Percentiles rank a stretch among this genome's conserved stretches.
Evolutionary conservation across 345 rosid genomes (phyloP).

Genomic region (Adansonia digitata): DNA sequence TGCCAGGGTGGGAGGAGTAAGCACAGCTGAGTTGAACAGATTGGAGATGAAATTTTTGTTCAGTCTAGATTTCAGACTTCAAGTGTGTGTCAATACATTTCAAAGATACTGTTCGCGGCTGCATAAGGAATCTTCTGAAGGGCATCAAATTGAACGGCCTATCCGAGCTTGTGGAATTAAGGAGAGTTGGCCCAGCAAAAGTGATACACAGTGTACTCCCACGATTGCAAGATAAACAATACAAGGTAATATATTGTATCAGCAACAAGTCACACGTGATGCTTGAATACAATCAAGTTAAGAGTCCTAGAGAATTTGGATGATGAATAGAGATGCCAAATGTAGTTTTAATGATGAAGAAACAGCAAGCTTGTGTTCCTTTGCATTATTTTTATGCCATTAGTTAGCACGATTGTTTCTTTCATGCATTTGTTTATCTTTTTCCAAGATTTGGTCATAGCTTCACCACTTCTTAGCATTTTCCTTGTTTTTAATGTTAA

Average conservation of each 20-base stretch:
- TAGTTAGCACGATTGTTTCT: background rate
- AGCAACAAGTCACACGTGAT: slow-evolving; percentile 11
- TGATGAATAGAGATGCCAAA: slow-evolving; percentile 6
- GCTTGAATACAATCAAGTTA: slow-evolving; percentile 4
- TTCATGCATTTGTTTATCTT: background rate
- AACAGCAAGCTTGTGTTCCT: background rate
- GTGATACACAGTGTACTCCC: slow-evolving; percentile 46
- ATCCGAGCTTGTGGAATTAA: slow-evolving; percentile 48
- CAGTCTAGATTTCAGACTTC: slow-evolving; percentile 74
- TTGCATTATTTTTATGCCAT: background rate
- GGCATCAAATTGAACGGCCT: slow-evolving; percentile 43
- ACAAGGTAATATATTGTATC: slow-evolving; percentile 9
- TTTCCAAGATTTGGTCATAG: too few species aligned
- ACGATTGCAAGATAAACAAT: slow-evolving; percentile 42
- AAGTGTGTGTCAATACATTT: slow-evolving; percentile 62
- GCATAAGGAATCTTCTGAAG: slow-evolving; percentile 51
- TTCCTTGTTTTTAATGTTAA: background rate
- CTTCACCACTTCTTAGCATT: background rate
- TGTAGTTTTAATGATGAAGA: slow-evolving; percentile 7
- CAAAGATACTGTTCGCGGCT: slow-evolving; percentile 49
- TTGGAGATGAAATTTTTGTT: slow-evolving; percentile 84
- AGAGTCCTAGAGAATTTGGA: background rate
- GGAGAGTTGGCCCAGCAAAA: slow-evolving; percentile 51
- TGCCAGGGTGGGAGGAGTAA: slow-evolving; percentile 89
- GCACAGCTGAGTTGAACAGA: slow-evolving; percentile 69